Conservation (phyloP, 495 filamentous ascomycete species). For the Lasiosphaeria ovina region DNA sequence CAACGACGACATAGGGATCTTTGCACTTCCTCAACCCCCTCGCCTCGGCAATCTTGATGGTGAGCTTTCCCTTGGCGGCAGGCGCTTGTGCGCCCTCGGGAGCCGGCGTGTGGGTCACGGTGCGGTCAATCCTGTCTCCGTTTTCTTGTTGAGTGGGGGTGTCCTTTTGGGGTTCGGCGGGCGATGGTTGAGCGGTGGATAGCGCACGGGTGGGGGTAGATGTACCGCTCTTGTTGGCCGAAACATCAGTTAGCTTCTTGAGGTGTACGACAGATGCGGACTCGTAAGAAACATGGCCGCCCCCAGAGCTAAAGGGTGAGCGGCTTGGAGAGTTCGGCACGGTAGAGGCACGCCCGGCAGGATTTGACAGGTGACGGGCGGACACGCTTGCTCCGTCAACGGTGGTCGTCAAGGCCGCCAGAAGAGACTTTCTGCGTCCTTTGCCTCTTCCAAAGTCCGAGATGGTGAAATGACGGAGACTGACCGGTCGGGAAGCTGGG, state of each 20-base stretch:
- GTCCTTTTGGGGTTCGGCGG: slow-evolving; percentile 41
- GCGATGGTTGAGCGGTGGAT: slow-evolving; percentile 52
- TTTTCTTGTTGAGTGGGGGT: slow-evolving; percentile 25
- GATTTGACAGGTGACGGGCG: slow-evolving; percentile 74
- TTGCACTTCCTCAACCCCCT: slow-evolving; percentile 75
- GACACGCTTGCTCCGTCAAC: slow-evolving; percentile 64
- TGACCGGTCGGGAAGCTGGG: slow-evolving; percentile 23
- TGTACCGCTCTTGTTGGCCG: slow-evolving; percentile 80
- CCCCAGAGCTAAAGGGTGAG: slow-evolving; percentile 43
- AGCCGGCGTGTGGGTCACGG: slow-evolving; percentile 41
- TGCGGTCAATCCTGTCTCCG: slow-evolving; percentile 35
- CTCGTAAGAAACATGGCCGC: slow-evolving; percentile 56
- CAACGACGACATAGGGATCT: slow-evolving; percentile 93
- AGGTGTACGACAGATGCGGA: slow-evolving; percentile 61
- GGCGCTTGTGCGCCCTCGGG: slow-evolving; percentile 60
- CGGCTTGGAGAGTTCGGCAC: slow-evolving; percentile 55
- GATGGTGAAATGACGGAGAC: slow-evolving; percentile 40
- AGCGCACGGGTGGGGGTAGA: slow-evolving; percentile 82
- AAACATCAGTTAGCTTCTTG: slow-evolving; percentile 85
- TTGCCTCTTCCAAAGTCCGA: slow-evolving; percentile 42
- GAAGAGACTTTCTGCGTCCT: slow-evolving; percentile 47
- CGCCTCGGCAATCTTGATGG: slow-evolving; percentile 82
- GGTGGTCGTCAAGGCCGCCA: slow-evolving; percentile 63
- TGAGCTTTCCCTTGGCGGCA: slow-evolving; percentile 82
- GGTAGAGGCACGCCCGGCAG: slow-evolving; percentile 57